These are phyloP conservation scores for Syzygium jambos DNA, from an alignment of 345 rosid species.

Conservation along the genomic window DNA sequence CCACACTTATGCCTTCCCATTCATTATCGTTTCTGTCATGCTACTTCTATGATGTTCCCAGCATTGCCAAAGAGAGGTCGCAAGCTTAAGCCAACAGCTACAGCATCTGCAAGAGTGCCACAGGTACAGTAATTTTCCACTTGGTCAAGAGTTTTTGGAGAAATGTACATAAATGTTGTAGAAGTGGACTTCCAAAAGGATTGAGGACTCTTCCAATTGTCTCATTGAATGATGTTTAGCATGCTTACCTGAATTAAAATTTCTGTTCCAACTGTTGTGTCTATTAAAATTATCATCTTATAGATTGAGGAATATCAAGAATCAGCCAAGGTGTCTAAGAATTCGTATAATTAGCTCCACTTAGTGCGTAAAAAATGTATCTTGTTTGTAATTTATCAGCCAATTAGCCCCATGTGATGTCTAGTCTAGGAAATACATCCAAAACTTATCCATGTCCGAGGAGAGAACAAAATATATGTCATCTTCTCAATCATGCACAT, in stretches of 20 bases:
- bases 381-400: background rate
- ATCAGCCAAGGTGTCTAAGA: background rate
- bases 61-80: conserved; percentile 25
- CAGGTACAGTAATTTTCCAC: conserved; percentile 4
- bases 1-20: background rate
- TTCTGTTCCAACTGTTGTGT: background rate
- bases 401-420: background rate
- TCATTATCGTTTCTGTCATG: background rate
- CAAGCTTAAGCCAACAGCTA: conserved; percentile 17
- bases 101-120: conserved; percentile 17
- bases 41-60: background rate
- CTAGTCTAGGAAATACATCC: background rate
- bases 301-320: background rate
- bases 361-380: background rate
- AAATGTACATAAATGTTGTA: background rate
- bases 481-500: background rate
- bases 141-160: background rate
- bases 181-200: background rate
- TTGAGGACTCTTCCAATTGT: background rate
- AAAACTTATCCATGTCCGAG: background rate
- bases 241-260: background rate
- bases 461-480: background rate
- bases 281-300: background rate
- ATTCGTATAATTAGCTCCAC: background rate
- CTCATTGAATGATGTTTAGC: background rate